Conservation (phyloP, 2,329 filamentous ascomycete species). For the Aspergillus brunneoviolaceus region DNA sequence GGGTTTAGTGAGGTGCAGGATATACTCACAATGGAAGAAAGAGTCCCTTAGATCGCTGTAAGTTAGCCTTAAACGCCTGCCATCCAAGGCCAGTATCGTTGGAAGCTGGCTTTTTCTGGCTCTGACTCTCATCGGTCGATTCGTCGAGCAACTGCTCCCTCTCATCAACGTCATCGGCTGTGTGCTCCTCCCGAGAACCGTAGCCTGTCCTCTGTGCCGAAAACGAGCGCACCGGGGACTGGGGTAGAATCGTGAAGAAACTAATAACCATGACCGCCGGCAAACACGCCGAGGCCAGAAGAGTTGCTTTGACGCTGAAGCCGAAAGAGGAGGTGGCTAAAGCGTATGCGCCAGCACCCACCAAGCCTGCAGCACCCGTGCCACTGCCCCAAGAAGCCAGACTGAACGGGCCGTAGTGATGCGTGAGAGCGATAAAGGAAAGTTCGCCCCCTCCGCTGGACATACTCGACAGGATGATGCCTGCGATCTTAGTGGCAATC, state of each 20-base stretch:
- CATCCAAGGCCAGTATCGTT: slow-evolving; percentile 22
- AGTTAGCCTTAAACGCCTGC: slow-evolving; percentile 49
- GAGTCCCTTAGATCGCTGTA: slow-evolving; percentile 67
- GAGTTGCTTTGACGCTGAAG: slow-evolving; percentile 69
- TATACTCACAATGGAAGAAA: slow-evolving; percentile 66
- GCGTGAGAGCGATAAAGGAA: slow-evolving; percentile 85
- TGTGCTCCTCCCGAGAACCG: slow-evolving; percentile 47
- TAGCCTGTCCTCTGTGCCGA: slow-evolving; percentile 52
- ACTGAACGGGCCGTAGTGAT: slow-evolving; percentile 86
- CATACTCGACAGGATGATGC: slow-evolving; percentile 80
- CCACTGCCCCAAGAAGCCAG: slow-evolving; percentile 91
- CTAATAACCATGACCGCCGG: slow-evolving; percentile 77
- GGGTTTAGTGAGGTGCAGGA: background rate
- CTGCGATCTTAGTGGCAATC: slow-evolving; percentile 73
- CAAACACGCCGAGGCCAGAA: slow-evolving; percentile 75
- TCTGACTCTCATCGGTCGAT: slow-evolving; percentile 16
- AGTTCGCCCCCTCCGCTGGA: slow-evolving; percentile 85
- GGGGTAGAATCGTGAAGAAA: slow-evolving; percentile 80
- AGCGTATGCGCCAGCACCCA: slow-evolving; percentile 86
- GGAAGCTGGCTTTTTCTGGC: slow-evolving; percentile 21
- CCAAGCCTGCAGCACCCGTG: slow-evolving; percentile 82
- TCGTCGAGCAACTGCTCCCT: slow-evolving; percentile 31
- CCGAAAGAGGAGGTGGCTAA: slow-evolving; percentile 77
- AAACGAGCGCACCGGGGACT: slow-evolving; percentile 59
- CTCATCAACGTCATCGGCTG: slow-evolving; percentile 28